These are phyloP conservation scores for Datisca glomerata DNA, from an alignment of 306 rosid genomes.

Conservation along the genomic window DNA sequence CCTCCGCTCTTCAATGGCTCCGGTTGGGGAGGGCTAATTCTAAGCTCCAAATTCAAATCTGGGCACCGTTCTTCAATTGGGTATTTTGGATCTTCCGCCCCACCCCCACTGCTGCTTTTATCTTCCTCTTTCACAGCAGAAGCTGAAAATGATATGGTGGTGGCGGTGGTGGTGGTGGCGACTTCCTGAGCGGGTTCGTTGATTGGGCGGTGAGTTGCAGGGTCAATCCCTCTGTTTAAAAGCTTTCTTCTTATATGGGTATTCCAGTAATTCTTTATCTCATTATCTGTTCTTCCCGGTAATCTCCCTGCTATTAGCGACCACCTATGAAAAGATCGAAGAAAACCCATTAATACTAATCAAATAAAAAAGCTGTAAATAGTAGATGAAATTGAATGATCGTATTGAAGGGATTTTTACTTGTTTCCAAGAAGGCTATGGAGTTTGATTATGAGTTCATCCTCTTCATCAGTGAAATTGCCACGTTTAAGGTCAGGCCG, in stretches of 20 bases:
- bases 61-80: slow-evolving; percentile 50
- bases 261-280: slow-evolving; percentile 96
- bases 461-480: slow-evolving; percentile 90
- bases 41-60: slow-evolving; percentile 79
- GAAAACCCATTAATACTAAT: slow-evolving; percentile 17
- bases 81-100: slow-evolving; percentile 8
- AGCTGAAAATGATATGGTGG: slow-evolving; percentile 51
- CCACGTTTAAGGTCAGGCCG: slow-evolving; percentile 96
- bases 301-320: slow-evolving; percentile 91
- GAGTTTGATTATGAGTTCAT: slow-evolving; percentile 93
- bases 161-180: slow-evolving; percentile 22
- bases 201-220: slow-evolving; percentile 68
- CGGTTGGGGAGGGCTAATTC: slow-evolving; percentile 59
- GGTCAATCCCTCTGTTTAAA: slow-evolving; percentile 87
- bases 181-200: slow-evolving; percentile 38
- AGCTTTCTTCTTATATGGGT: slow-evolving; percentile 96
- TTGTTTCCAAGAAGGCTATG: slow-evolving; percentile 95
- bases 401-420: too few species aligned
- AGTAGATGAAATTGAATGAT: too few species aligned
- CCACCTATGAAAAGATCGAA: slow-evolving; percentile 44
- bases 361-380: too few species aligned
- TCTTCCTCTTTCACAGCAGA: slow-evolving; percentile 35
- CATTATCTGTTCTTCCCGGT: slow-evolving; percentile 92
- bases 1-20: slow-evolving; percentile 28
- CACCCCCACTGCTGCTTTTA: slow-evolving; percentile 14